Conservation (phyloP, 495 filamentous ascomycete species). For the Penicillium fimorum region DNA sequence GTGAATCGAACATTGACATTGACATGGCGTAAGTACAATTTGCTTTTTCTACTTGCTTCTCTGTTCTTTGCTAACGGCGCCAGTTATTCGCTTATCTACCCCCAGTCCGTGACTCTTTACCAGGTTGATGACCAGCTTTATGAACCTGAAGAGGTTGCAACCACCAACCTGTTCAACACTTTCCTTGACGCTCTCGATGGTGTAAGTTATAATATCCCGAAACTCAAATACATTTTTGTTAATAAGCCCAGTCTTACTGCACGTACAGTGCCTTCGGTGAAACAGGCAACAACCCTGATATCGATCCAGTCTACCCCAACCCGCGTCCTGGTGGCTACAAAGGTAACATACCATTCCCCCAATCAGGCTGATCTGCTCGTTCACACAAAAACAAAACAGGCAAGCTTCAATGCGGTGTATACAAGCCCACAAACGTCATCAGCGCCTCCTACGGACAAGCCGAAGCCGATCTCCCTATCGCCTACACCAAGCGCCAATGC, state of each 20-base stretch:
- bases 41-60: too few relatives aligned
- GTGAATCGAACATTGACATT: conserved; percentile 50
- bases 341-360: conserved; percentile 23
- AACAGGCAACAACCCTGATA: conserved; percentile 41
- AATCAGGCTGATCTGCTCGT: not conserved
- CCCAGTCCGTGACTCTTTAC: conserved; percentile 55
- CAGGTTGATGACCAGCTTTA: conserved; percentile 55
- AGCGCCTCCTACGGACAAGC: conserved; percentile 57
- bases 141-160: conserved; percentile 32
- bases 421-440: conserved; percentile 61
- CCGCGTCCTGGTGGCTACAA: conserved; percentile 52
- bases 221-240: not conserved
- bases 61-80: not conserved
- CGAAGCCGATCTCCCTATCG: conserved; percentile 50
- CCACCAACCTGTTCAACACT: conserved; percentile 46
- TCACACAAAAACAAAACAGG: conserved; percentile 7
- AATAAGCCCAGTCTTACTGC: conserved; percentile 25
- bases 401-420: conserved; percentile 59
- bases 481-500: conserved; percentile 56
- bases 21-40: conserved; percentile 35
- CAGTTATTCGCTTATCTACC: conserved; percentile 46
- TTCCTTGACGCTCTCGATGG: conserved; percentile 61
- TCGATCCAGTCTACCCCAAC: conserved; percentile 58
- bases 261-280: conserved; percentile 41
- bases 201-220: conserved; percentile 13